Conservation (phyloP, 139 green algal genomes). For the Asterochloris erici region DNA sequence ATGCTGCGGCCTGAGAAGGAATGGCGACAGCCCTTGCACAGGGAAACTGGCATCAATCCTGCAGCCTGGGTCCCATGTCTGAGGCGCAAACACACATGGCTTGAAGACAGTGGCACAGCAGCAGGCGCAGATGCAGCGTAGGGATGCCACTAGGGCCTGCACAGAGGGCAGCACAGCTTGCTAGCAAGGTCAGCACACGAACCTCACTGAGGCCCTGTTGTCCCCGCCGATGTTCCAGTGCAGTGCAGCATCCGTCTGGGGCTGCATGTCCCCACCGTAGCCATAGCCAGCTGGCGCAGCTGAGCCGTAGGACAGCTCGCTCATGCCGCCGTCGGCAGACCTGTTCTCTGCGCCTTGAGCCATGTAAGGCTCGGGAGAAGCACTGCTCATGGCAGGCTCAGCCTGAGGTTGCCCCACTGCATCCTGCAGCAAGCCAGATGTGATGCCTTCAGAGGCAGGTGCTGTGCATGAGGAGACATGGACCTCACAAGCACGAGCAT, state of each 20-base stretch:
- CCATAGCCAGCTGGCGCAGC: background rate
- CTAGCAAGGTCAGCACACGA: background rate
- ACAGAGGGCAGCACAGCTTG: background rate
- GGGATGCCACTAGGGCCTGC: background rate
- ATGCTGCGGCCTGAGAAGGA: no score
- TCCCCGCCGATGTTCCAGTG: conserved; percentile 16
- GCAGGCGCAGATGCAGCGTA: background rate
- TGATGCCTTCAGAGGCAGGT: background rate
- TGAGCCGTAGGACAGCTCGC: background rate
- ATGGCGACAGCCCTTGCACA: background rate
- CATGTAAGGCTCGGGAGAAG: background rate
- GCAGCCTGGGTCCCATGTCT: background rate
- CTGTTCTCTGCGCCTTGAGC: background rate
- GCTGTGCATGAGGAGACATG: background rate
- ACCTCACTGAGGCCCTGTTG: background rate
- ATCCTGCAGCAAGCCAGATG: background rate
- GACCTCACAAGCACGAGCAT: background rate
- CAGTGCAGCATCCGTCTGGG: background rate
- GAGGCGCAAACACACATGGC: background rate
- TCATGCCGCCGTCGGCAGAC: no score
- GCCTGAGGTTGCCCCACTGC: background rate
- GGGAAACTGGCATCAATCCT: background rate
- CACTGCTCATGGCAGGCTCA: background rate
- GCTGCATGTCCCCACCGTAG: conserved; percentile 1
- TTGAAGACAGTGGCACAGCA: background rate